Evolutionary conservation across 345 rosid species (phyloP).

Genomic region (Gossypium australe): DNA sequence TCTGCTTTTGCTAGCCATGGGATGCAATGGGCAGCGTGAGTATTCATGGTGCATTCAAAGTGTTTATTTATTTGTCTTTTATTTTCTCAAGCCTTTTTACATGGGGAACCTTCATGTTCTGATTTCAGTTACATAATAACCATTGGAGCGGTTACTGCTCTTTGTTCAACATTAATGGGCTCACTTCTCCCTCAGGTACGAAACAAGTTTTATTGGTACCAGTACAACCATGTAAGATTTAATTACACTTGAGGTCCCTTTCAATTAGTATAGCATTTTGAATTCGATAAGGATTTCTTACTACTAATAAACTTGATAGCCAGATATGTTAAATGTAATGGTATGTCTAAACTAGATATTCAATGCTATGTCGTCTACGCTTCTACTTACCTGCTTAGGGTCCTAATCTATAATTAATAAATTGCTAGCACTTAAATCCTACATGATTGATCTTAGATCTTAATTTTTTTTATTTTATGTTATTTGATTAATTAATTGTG

Average conservation of each 20-base stretch:
- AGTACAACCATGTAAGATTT: not conserved
- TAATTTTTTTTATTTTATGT: not conserved
- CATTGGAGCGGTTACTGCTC: conserved; percentile 89
- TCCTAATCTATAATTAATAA: not conserved
- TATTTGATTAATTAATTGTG: not conserved
- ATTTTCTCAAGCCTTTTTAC: not conserved
- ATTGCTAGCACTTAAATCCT: not conserved
- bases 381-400: not conserved
- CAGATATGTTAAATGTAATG: not conserved
- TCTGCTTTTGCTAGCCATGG: conserved; percentile 84
- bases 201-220: not conserved
- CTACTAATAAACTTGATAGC: not conserved
- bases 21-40: conserved; percentile 99
- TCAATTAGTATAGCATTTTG: not conserved
- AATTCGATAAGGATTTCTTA: not conserved
- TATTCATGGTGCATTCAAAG: conserved; percentile 11
- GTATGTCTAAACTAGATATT: not conserved
- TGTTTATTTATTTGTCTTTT: not conserved
- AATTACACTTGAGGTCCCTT: not conserved
- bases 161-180: conserved; percentile 93
- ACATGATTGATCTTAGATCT: not conserved
- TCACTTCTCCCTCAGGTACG: conserved; percentile 92
- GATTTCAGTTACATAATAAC: conserved; percentile 69
- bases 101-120: conserved; percentile 3
- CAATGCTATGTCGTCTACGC: not conserved